Percentiles rank a stretch among this genome's conserved stretches.
Conservation (phyloP, 2,329 filamentous ascomycete genomes). For the Stemphylium beticola region DNA sequence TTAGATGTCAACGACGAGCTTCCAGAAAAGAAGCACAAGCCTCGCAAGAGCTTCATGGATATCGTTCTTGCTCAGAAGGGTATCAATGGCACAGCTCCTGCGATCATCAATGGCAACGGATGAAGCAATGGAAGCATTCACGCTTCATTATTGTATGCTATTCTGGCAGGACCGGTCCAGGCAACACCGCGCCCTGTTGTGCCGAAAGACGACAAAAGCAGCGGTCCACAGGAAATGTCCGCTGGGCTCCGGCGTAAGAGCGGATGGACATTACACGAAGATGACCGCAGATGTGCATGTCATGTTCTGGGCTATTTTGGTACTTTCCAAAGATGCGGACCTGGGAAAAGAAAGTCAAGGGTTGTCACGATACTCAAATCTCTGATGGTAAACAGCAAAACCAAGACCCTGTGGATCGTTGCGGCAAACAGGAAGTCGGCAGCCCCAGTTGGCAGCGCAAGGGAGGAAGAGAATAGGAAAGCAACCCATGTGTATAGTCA, state of each 20-base stretch:
- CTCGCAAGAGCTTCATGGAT: slow-evolving; percentile 48
- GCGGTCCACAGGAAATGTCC: background rate
- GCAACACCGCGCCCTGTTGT: background rate
- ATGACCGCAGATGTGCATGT: background rate
- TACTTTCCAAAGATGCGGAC: background rate
- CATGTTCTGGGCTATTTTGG: background rate
- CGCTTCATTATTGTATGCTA: slow-evolving; percentile 11
- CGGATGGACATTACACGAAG: background rate
- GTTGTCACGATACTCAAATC: slow-evolving; percentile 1
- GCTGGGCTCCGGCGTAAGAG: background rate
- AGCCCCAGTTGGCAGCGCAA: background rate
- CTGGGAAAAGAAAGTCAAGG: background rate
- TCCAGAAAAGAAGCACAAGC: slow-evolving; percentile 38
- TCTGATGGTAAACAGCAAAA: background rate
- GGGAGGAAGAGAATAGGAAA: background rate
- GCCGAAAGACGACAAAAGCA: background rate
- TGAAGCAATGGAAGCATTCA: slow-evolving; percentile 19
- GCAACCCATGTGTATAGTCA: slow-evolving; percentile 4
- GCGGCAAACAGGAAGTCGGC: background rate
- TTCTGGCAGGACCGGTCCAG: background rate
- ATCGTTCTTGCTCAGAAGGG: slow-evolving; percentile 36
- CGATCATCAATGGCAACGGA: slow-evolving; percentile 33
- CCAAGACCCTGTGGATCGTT: background rate
- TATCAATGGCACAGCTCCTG: slow-evolving; percentile 24
- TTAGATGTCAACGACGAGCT: slow-evolving; percentile 24